A percentile compares a stretch with the other conserved stretches of the same genome.
phyloP scores from a whole-genome alignment of 345 rosid species.

The Cardiospermum halicacabum region DNA sequence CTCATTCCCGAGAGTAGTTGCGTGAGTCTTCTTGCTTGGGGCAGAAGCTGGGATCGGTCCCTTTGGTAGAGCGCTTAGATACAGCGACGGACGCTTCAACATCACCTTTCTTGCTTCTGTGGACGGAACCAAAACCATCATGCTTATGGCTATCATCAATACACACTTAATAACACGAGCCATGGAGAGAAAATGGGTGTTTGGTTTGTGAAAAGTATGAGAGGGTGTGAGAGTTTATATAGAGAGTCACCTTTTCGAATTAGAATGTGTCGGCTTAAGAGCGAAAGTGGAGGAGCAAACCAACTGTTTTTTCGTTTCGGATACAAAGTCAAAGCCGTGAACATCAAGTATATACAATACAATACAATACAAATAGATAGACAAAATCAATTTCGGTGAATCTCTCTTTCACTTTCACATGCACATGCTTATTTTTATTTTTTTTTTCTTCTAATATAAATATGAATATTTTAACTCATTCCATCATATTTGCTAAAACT shows the following conservation, averaged over 20 bases:
- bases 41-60: conserved; percentile 52
- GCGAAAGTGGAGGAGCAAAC: neutral
- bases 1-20: conserved; percentile 34
- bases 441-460: too few species aligned
- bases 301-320: neutral
- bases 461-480: too few species aligned
- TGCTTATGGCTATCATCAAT: conserved; percentile 28
- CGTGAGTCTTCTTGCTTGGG: conserved; percentile 68
- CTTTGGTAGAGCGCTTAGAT: conserved; percentile 55
- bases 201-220: conserved; percentile 17
- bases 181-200: conserved; percentile 28
- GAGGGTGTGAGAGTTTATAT: neutral
- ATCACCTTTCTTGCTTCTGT: conserved; percentile 48
- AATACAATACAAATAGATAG: too few species aligned
- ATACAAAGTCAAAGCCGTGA: conserved; percentile 23
- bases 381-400: too few species aligned
- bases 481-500: too few species aligned
- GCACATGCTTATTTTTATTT: too few species aligned
- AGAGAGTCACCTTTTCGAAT: neutral
- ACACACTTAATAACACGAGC: conserved; percentile 34
- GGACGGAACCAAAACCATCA: conserved; percentile 26
- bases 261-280: neutral
- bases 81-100: conserved; percentile 23
- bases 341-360: conserved; percentile 16
- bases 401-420: too few species aligned